A percentile compares a stretch with the other conserved stretches of the same genome.
phyloP scores from a whole-genome alignment of 1,139 yeast species.

The Suhomyces atakaporum region DNA sequence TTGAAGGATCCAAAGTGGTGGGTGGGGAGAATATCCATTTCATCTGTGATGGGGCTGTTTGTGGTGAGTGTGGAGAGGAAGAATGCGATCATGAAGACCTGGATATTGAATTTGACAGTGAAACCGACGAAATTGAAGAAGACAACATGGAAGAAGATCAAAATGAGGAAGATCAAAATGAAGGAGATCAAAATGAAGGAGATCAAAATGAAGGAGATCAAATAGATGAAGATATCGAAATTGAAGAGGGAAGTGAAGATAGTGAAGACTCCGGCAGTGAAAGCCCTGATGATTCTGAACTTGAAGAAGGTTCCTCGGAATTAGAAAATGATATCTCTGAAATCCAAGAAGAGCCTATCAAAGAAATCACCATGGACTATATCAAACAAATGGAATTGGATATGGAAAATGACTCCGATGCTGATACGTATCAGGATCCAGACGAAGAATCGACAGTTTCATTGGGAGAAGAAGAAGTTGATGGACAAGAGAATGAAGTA shows the following conservation, averaged over 20 bases:
- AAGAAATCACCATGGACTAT: constrained; percentile 41
- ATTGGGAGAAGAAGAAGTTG: constrained; percentile 20
- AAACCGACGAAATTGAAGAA: constrained; percentile 27
- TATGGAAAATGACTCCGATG: constrained; percentile 21
- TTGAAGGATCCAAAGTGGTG: constrained; percentile 19
- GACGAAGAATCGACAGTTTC: constrained; percentile 30
- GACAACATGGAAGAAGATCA: constrained; percentile 25
- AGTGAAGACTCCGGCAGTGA: constrained; percentile 8
- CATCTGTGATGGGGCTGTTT: constrained; percentile 69
- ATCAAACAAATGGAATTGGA: constrained; percentile 36
- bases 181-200: too few species aligned
- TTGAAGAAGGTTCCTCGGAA: constrained; percentile 18
- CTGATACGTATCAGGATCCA: constrained; percentile 32
- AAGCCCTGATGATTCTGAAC: constrained; percentile 11
- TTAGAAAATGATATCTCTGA: constrained; percentile 10
- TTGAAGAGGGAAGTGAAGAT: constrained; percentile 8
- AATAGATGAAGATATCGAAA: constrained; percentile 12
- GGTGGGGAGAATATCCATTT: constrained; percentile 69
- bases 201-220: constrained; percentile 19
- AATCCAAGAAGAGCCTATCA: constrained; percentile 17
- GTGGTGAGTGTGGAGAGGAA: constrained; percentile 70
- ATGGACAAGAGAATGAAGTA: not conserved
- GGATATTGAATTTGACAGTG: constrained; percentile 26
- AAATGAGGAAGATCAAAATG: too few species aligned
- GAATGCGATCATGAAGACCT: constrained; percentile 53